These are phyloP conservation scores for Heterobasidion parviporum DNA, from an alignment of 1,284 basidiomycete species.

Conservation along the genomic window DNA sequence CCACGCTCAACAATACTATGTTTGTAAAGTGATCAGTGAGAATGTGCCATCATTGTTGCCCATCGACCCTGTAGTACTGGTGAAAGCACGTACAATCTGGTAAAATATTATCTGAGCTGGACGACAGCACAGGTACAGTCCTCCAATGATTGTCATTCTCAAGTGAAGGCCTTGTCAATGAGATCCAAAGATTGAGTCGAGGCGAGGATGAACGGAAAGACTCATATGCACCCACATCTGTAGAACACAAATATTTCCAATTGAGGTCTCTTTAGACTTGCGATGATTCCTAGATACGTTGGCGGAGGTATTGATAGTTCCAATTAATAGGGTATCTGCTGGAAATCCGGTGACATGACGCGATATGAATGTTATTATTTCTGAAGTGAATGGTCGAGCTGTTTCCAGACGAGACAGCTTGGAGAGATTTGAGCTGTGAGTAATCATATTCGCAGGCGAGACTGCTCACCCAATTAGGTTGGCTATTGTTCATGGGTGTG, in stretches of 20 bases:
- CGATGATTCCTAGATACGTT: conserved; percentile 22
- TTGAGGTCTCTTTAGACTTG: conserved; percentile 29
- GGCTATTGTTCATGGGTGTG: neutral
- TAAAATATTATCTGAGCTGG: conserved; percentile 17
- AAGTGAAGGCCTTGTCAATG: conserved; percentile 51
- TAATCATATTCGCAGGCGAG: too few relatives aligned
- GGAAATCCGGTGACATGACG: conserved; percentile 14
- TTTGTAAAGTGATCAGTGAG: too few relatives aligned
- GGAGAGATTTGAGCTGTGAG: neutral
- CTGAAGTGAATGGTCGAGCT: neutral
- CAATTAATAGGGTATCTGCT: conserved; percentile 24
- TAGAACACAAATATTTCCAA: conserved; percentile 45
- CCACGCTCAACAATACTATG: conserved; percentile 40
- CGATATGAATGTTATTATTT: conserved; percentile 15
- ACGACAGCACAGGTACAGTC: conserved; percentile 32
- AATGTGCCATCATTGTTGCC: too few relatives aligned
- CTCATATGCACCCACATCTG: conserved; percentile 37
- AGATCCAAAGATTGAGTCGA: neutral
- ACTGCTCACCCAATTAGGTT: conserved; percentile 20
- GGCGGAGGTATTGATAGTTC: conserved; percentile 36
- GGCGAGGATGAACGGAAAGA: neutral
- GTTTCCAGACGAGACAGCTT: conserved; percentile 15
- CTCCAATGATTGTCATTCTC: conserved; percentile 45
- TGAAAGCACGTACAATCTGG: neutral
- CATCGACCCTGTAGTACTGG: too few relatives aligned